Evolutionary conservation across 768 basidiomycete genomes (phyloP).

Genomic region (Leccinum variicolor): DNA sequence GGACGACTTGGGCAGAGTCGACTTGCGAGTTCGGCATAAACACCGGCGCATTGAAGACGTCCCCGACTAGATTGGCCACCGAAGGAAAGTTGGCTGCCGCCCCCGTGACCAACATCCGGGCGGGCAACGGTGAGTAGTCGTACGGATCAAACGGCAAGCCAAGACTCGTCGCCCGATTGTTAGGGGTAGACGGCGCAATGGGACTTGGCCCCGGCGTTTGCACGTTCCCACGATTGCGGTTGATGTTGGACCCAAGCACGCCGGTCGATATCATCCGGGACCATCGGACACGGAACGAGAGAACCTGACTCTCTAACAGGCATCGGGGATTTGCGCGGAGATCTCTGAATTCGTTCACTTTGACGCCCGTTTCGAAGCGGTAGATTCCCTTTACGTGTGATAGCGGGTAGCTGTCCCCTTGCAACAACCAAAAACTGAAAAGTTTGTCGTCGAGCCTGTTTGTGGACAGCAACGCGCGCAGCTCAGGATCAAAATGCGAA

Average conservation of each 20-base stretch:
- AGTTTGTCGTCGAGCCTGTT: conserved; percentile 85
- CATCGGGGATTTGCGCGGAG: conserved; percentile 86
- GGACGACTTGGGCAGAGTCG: conserved; percentile 67
- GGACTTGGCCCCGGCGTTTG: conserved; percentile 30
- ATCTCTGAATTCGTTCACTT: conserved; percentile 86
- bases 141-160: conserved; percentile 80
- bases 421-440: conserved; percentile 86
- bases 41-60: conserved; percentile 80
- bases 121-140: conserved; percentile 61
- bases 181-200: conserved; percentile 14
- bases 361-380: conserved; percentile 85
- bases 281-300: conserved; percentile 82
- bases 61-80: conserved; percentile 74
- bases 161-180: conserved; percentile 38
- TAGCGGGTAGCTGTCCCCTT: conserved; percentile 71
- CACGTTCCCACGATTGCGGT: conserved; percentile 31
- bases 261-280: conserved; percentile 69
- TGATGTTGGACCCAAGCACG: conserved; percentile 48
- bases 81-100: conserved; percentile 84
- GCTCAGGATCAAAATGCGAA: not conserved
- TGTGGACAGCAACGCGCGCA: not conserved
- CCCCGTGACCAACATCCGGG: conserved; percentile 66
- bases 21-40: conserved; percentile 73
- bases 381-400: conserved; percentile 82
- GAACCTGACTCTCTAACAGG: conserved; percentile 76